A percentile compares a stretch with the other conserved stretches of the same genome.
Conservation (phyloP, 345 rosid species). For the Clarkia xantiana region DNA sequence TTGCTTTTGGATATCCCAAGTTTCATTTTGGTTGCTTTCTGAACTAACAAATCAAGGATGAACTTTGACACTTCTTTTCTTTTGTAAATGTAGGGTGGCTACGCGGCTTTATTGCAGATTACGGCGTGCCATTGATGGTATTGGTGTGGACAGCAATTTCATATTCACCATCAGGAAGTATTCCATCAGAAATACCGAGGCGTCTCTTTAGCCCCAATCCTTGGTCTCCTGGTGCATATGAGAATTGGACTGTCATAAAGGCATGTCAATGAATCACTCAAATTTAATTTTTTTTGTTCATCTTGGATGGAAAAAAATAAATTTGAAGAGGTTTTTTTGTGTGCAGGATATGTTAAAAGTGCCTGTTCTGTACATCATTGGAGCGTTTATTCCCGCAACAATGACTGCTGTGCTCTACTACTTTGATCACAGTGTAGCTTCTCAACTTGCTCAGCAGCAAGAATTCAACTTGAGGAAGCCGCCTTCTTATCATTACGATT, state of each 20-base stretch:
- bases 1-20: too few relatives aligned
- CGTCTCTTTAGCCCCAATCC: conserved; percentile 96
- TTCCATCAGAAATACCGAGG: conserved; percentile 82
- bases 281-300: not conserved
- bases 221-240: conserved; percentile 83
- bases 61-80: conserved; percentile 1
- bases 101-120: conserved; percentile 78
- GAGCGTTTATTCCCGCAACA: conserved; percentile 88
- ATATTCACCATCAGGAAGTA: conserved; percentile 46
- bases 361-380: conserved; percentile 61
- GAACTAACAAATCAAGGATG: not conserved
- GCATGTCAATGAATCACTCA: conserved; percentile 9
- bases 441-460: conserved; percentile 87
- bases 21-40: not conserved
- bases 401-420: conserved; percentile 90
- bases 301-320: not conserved
- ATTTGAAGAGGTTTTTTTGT: not conserved
- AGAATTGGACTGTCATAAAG: conserved; percentile 82
- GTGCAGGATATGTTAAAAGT: conserved; percentile 73
- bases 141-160: conserved; percentile 76
- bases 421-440: conserved; percentile 88
- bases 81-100: conserved; percentile 32
- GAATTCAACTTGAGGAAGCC: conserved; percentile 88
- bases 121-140: conserved; percentile 92
- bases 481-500: conserved; percentile 75